Base-by-base conservation (phyloP, 169 alveolate species). In the Eimeria praecox region DNA sequence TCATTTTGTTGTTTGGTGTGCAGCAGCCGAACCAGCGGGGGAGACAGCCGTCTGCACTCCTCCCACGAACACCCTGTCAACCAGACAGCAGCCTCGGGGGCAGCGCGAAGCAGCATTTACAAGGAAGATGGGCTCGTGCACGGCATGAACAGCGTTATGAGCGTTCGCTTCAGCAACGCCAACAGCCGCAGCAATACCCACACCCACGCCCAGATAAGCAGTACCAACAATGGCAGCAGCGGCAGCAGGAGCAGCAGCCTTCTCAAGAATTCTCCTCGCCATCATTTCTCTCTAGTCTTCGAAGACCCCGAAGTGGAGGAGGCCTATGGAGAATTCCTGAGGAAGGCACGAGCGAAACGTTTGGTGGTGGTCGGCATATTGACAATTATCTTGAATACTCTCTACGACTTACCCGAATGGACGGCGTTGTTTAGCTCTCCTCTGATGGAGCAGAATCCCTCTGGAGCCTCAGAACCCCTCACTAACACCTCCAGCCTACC, bases 361-460 rank as follows among this genome's bases (percentile, higher is more conserved):
- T 73, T 89, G 4, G 86, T 89, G 20, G 73, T 73, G 49, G 83
- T 89, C 20, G 94, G 94, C 42, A 14, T 89, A 10, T 33, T 89
- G 35, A 71, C 83, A 22, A 66, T 89, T 33, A 54, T 89, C 30
- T 73, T 89, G 54, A 89, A 89, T 42, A 64, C 83, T 24, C 71
- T 89, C 73, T 89, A 89, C 44, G 94, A 89, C 94, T 44, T 89
- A 44, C 94, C 94, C 12, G 94, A 89, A 54, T 89, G 83, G 82
- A 89, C 75, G 24, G 59, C 59, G n/a, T 49, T 66, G 9, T 46
- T 82, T 46, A 49, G 75, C 49, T 27, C 90, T 46, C 90, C 90
- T n/a, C 35, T 82, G 75, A 14, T 82, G 82, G 66, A 56, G 24
- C 66, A 56, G 20, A 56, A 27, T 27, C 66, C 66, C 66, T 56